Conservation (phyloP, 345 rosid species). For the Murraya koenigii region DNA sequence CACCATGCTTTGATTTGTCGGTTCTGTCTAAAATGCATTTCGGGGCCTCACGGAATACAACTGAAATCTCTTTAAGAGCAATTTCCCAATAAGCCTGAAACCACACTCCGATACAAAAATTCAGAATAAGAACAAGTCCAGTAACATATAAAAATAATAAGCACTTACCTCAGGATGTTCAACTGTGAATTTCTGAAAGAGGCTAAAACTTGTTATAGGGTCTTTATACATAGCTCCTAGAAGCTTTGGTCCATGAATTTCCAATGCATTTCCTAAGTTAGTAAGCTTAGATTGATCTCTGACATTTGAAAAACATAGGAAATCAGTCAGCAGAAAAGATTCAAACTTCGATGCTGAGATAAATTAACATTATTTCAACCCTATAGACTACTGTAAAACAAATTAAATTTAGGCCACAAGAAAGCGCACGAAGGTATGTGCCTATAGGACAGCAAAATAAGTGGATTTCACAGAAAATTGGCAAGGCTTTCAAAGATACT, state of each 20-base stretch:
- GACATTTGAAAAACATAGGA: background rate
- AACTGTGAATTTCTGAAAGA: constrained; percentile 59
- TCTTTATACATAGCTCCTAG: constrained; percentile 69
- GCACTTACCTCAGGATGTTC: constrained; percentile 60
- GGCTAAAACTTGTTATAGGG: constrained; percentile 65
- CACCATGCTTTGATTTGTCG: constrained; percentile 48
- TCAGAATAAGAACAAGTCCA: constrained; percentile 6
- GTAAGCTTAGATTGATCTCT: constrained; percentile 56
- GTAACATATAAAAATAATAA: background rate
- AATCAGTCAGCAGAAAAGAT: constrained; percentile 6
- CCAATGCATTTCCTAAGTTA: constrained; percentile 76
- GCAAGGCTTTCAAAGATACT: background rate
- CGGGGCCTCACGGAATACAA: constrained; percentile 54
- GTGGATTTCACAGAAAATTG: background rate
- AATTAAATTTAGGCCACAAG: background rate
- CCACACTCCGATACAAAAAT: constrained; percentile 2
- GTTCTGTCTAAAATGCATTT: constrained; percentile 61
- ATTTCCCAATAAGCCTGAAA: constrained; percentile 73
- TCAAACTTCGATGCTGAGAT: background rate
- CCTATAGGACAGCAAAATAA: background rate
- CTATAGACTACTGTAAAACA: background rate
- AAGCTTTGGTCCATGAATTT: constrained; percentile 58
- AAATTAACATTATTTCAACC: background rate
- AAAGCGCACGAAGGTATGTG: background rate
- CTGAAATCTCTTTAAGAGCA: constrained; percentile 59